Conservation (phyloP, 345 rosid genomes). For the Litchi chinensis region DNA sequence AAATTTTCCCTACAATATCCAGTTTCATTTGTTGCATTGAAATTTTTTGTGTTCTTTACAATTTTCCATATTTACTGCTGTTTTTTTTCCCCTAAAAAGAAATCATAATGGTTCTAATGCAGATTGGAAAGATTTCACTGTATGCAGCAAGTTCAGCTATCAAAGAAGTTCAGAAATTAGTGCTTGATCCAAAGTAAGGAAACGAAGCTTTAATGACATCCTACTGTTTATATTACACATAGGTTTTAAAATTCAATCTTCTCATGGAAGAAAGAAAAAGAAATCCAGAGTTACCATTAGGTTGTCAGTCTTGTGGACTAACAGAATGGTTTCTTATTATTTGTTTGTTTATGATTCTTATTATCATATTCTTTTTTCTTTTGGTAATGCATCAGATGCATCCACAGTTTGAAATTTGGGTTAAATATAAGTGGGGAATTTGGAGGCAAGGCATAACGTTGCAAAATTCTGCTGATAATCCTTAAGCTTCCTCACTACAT, state of each 20-base stretch:
- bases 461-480: neutral
- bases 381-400: neutral
- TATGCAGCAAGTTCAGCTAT: constrained; percentile 98
- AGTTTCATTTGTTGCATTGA: constrained; percentile 17
- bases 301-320: neutral
- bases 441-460: neutral
- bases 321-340: neutral
- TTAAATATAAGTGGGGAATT: neutral
- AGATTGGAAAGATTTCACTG: constrained; percentile 88
- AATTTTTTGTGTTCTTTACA: neutral
- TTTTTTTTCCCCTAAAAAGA: neutral
- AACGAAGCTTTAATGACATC: constrained; percentile 2
- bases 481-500: neutral
- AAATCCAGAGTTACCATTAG: neutral
- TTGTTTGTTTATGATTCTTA: neutral
- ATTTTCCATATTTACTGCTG: neutral
- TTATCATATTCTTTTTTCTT: neutral
- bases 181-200: constrained; percentile 89
- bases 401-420: neutral
- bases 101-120: constrained; percentile 28
- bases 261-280: neutral
- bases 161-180: constrained; percentile 92
- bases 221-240: neutral
- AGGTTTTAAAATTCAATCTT: neutral
- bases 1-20: constrained; percentile 24